phyloP scores from a whole-genome alignment of 192 early-diverging fungal genomes.

The Geosiphon pyriformis region DNA sequence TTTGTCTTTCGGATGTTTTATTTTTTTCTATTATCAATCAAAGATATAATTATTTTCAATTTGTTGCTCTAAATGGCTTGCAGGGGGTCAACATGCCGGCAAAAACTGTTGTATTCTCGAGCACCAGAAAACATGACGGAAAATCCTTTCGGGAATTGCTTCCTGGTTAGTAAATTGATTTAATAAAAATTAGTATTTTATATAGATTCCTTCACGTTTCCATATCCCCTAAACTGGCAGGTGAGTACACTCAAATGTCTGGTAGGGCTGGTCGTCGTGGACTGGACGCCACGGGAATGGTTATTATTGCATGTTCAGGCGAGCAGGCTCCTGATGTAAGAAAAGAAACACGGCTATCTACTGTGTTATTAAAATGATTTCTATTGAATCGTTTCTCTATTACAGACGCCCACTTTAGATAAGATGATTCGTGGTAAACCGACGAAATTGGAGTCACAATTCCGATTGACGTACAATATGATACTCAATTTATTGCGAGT shows the following conservation, averaged over 20 bases:
- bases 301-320: constrained; percentile 70
- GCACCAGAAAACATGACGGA: constrained; percentile 90
- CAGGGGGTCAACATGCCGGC: constrained; percentile 97
- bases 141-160: constrained; percentile 78
- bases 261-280: constrained; percentile 95
- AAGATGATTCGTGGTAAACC: constrained; percentile 83
- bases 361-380: not conserved
- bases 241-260: constrained; percentile 99
- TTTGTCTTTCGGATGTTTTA: constrained; percentile 17
- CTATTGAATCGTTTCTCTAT: no score
- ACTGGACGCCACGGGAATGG: constrained; percentile 84
- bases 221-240: no score
- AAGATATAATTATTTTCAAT: not conserved
- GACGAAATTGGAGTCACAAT: constrained; percentile 90
- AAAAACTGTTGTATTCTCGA: constrained; percentile 87
- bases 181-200: no score
- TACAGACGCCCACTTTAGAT: constrained; percentile 50
- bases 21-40: not conserved
- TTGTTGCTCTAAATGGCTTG: not conserved
- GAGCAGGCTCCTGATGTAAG: constrained; percentile 25
- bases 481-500: constrained; percentile 94
- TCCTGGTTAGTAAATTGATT: constrained; percentile 53
- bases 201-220: no score
- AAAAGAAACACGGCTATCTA: not conserved
- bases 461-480: constrained; percentile 97